phyloP scores from a whole-genome alignment of 2,329 filamentous ascomycete species.

The Chaetomiaceae sp. region DNA sequence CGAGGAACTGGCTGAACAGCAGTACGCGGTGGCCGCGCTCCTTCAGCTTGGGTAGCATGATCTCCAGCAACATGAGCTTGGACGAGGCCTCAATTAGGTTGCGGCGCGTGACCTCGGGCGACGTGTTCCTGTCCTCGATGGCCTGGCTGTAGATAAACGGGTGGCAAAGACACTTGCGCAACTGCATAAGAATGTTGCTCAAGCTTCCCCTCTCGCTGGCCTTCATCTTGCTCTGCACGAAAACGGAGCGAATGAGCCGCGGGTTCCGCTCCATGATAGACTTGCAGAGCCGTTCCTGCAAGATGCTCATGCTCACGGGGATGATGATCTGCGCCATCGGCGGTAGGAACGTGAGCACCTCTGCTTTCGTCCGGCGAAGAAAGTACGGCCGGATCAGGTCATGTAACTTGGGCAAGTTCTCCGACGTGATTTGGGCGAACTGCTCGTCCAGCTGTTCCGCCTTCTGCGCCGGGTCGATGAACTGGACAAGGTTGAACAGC shows the following conservation, averaged over 20 bases:
- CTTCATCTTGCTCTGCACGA: slow-evolving; percentile 63
- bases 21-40: slow-evolving; percentile 84
- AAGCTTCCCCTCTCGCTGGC: slow-evolving; percentile 70
- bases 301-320: slow-evolving; percentile 87
- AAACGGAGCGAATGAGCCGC: slow-evolving; percentile 80
- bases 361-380: slow-evolving; percentile 74
- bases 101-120: slow-evolving; percentile 59
- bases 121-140: slow-evolving; percentile 75
- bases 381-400: slow-evolving; percentile 72
- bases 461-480: slow-evolving; percentile 68
- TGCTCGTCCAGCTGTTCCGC: slow-evolving; percentile 70
- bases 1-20: slow-evolving; percentile 92
- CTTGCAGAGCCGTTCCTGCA: slow-evolving; percentile 93
- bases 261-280: slow-evolving; percentile 90
- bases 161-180: slow-evolving; percentile 91
- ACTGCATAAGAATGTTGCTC: slow-evolving; percentile 92
- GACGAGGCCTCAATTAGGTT: slow-evolving; percentile 89
- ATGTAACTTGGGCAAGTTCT: slow-evolving; percentile 77
- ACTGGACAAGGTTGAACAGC: slow-evolving; percentile 94
- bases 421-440: slow-evolving; percentile 72
- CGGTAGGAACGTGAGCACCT: slow-evolving; percentile 86
- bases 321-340: slow-evolving; percentile 93
- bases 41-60: slow-evolving; percentile 82
- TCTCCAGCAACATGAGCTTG: slow-evolving; percentile 77
- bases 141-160: slow-evolving; percentile 89